Evolutionary conservation across 176 grass and related monocot genomes (phyloP).

Genomic region (Urochloa ruziziensis): DNA sequence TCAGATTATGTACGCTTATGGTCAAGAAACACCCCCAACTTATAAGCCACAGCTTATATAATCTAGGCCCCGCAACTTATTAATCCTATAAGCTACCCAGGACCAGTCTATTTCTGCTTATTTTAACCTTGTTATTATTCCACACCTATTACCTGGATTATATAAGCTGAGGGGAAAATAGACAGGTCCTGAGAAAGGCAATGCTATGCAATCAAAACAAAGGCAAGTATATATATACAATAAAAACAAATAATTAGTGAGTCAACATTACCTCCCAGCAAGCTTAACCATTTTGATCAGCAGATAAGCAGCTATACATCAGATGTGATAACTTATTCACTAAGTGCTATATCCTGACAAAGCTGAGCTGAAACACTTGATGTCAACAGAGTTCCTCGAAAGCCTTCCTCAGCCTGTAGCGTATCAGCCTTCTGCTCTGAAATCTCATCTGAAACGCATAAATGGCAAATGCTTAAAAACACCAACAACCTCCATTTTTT

Average conservation of each 20-base stretch:
- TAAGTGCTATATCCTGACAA: constrained; percentile 48
- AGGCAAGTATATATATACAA: not conserved
- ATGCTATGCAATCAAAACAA: not conserved
- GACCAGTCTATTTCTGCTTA: no score
- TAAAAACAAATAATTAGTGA: constrained; percentile 15
- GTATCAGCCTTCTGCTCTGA: constrained; percentile 55
- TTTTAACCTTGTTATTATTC: no score
- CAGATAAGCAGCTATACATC: not conserved
- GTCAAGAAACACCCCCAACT: no score
- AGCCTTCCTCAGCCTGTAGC: constrained; percentile 75
- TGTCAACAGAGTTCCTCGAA: constrained; percentile 90
- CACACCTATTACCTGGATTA: no score
- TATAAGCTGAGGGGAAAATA: no score
- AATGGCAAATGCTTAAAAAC: constrained; percentile 14
- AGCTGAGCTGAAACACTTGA: constrained; percentile 55
- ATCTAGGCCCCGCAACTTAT: no score
- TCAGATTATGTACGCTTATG: no score
- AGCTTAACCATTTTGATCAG: constrained; percentile 9
- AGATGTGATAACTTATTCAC: constrained; percentile 33
- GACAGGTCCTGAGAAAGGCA: not conserved
- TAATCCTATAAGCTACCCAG: no score
- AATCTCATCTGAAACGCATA: constrained; percentile 76
- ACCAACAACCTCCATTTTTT: constrained; percentile 7
- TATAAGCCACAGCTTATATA: no score
- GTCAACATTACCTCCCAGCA: constrained; percentile 35